Percentiles rank a stretch among this genome's conserved stretches.
These are phyloP conservation scores for Pontederia crassipes DNA, from an alignment of 176 grass and related monocot genomes.

Conservation along the genomic window DNA sequence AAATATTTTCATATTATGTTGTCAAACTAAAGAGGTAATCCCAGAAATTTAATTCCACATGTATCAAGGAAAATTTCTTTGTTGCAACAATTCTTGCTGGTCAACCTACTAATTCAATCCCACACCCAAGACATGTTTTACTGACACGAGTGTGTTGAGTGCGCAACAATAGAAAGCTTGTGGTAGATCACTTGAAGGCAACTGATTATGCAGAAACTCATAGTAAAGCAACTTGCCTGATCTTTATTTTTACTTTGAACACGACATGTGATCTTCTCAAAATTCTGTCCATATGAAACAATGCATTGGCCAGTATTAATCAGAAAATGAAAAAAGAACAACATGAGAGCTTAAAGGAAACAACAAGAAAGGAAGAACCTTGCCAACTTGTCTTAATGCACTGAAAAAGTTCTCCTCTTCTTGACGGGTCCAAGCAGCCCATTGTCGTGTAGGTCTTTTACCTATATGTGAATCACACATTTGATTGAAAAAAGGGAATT, in stretches of 20 bases:
- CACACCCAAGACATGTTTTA: too few species aligned
- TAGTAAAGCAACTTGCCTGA: constrained; percentile 49
- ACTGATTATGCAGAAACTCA: constrained; percentile 7
- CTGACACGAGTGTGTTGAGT: too few species aligned
- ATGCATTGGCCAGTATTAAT: constrained; percentile 8
- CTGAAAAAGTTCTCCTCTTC: constrained; percentile 97
- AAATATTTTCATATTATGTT: too few species aligned
- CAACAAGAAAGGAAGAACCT: constrained; percentile 48
- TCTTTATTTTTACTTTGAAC: constrained; percentile 99
- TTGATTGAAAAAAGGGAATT: neutral
- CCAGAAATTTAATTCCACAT: too few species aligned
- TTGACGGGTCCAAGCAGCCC: constrained; percentile 95
- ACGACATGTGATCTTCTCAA: constrained; percentile 94
- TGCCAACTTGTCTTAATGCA: constrained; percentile 96
- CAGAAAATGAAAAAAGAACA: constrained; percentile 14
- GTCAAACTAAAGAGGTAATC: too few species aligned
- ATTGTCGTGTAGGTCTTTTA: constrained; percentile 68
- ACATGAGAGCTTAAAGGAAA: constrained; percentile 12
- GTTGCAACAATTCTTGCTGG: too few species aligned
- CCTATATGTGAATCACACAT: constrained; percentile 10
- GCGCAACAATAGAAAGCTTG: too few species aligned
- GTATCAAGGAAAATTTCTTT: too few species aligned
- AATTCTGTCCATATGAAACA: constrained; percentile 47
- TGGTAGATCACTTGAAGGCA: neutral
- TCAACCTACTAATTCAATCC: too few species aligned